Base-by-base conservation (phyloP, 2,329 filamentous ascomycete genomes). In the Phialophora tarda region DNA sequence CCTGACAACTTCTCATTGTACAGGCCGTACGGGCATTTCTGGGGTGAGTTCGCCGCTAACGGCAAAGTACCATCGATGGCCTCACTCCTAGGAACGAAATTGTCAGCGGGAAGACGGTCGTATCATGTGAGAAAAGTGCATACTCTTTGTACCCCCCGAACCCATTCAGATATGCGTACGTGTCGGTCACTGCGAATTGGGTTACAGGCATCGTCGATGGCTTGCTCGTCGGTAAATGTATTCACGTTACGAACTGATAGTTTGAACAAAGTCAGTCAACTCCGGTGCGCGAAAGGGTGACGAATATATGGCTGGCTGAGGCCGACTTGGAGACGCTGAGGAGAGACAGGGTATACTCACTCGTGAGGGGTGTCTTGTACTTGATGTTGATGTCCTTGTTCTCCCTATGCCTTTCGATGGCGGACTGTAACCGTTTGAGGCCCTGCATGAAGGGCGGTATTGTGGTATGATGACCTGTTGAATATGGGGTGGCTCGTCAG, bases 1-100 rank as follows among this genome's bases (percentile, higher is more conserved):
- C 89, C 89, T 0, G 89, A 91, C 51, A 91, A 83, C 80, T 91
- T 90, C 79, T 96, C 92, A 30, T 91, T 88, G 79, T 95, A 95
- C 30, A 96, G 86, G 0, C 91, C 92, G 71, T 88, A 87, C 0
- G 91, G 85, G 0, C 88, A 88, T 75, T 92, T 92, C 76, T 96
- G 92, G 0, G 92, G 92, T 2, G 90, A 92, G 82, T 96, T 96
- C 50, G 89, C 85, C 58, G 85, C 91, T 65, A 92, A 75, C 8
- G 92, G 91, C 4, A 94, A 82, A 4, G 92, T 89, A 21, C 88
- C 90, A 17, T 88, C 82, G 63, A 94, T 82, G 53, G 91, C 91
- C 82, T 95, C 91, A 51, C 90, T 87, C 76, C 91, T 93, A 73
- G 11, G 8, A 47, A 21, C 23, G n/a, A 50, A 50, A 61, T 44